Percentiles rank a stretch among this genome's conserved stretches.
These are phyloP conservation scores for Cardiospermum halicacabum DNA, from an alignment of 345 rosid genomes.

Conservation along the genomic window DNA sequence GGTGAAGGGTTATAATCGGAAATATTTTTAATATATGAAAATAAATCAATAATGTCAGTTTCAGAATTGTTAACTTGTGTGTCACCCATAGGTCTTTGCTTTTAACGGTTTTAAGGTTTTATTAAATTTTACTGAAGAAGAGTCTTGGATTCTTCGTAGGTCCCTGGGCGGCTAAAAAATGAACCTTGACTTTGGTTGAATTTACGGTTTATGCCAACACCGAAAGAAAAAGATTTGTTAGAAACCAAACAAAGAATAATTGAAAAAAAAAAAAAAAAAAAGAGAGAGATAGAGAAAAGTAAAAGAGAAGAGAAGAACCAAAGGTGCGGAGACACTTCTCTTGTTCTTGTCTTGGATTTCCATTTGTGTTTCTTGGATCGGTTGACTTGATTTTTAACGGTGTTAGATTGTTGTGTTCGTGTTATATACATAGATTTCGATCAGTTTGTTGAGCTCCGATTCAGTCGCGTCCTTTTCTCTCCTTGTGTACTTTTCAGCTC, in stretches of 20 bases:
- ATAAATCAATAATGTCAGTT: too few relatives aligned
- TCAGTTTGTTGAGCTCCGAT: background rate
- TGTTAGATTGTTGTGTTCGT: background rate
- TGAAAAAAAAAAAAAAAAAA: background rate
- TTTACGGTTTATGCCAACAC: conserved; percentile 56
- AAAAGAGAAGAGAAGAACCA: conserved; percentile 28
- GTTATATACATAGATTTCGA: background rate
- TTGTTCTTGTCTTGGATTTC: background rate
- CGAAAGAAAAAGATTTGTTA: conserved; percentile 31
- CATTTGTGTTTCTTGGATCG: conserved; percentile 14
- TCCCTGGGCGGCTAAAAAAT: conserved; percentile 44
- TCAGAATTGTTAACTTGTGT: too few relatives aligned
- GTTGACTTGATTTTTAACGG: background rate
- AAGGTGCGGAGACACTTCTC: conserved; percentile 19
- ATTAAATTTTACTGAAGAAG: conserved; percentile 17
- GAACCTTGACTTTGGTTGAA: conserved; percentile 25
- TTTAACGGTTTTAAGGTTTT: background rate
- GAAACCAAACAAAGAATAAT: conserved; percentile 26
- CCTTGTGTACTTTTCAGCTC: background rate
- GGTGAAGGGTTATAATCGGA: too few relatives aligned
- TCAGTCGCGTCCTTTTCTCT: background rate
- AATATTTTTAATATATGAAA: too few relatives aligned
- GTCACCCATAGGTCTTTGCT: too few relatives aligned
- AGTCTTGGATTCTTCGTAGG: conserved; percentile 64
- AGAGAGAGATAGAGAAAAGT: conserved; percentile 9